These are phyloP conservation scores for Limnanthes douglasii DNA, from an alignment of 345 rosid species.

Conservation along the genomic window DNA sequence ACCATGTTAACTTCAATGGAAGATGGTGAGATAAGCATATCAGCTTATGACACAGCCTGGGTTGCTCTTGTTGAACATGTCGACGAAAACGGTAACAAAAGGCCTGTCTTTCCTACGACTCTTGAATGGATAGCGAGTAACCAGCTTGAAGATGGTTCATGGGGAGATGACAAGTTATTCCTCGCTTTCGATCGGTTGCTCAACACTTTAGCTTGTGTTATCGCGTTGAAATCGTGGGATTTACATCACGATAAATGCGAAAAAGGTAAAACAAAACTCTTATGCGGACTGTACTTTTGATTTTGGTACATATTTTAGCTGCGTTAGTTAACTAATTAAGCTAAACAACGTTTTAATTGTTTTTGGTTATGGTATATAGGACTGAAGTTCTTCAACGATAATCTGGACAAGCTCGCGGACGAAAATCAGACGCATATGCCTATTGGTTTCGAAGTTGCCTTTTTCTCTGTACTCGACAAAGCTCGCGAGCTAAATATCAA, in stretches of 20 bases:
- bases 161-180: conserved; percentile 70
- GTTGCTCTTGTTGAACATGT: conserved; percentile 72
- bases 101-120: conserved; percentile 67
- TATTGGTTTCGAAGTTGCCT: conserved; percentile 89
- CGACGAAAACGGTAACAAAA: conserved; percentile 25
- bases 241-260: conserved; percentile 43
- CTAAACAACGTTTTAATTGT: conserved; percentile 4
- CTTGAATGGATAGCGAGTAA: conserved; percentile 66
- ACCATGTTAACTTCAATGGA: too few species aligned
- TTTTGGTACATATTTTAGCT: too few species aligned
- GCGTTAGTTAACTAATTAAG: too few species aligned
- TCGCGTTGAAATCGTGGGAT: conserved; percentile 71
- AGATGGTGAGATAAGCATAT: conserved; percentile 77
- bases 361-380: conserved; percentile 23
- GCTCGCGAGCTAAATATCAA: conserved; percentile 45
- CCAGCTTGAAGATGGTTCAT: conserved; percentile 81
- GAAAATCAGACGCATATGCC: conserved; percentile 87
- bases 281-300: background rate
- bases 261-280: conserved; percentile 30
- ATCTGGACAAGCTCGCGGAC: conserved; percentile 45
- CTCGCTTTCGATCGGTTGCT: conserved; percentile 69
- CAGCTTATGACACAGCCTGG: conserved; percentile 99
- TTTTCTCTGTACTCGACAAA: conserved; percentile 62
- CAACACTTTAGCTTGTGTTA: conserved; percentile 77
- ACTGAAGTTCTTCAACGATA: conserved; percentile 39